These are phyloP conservation scores for Phialemoniopsis sp. DNA, from an alignment of 2,329 filamentous ascomycete species.

Conservation along the genomic window DNA sequence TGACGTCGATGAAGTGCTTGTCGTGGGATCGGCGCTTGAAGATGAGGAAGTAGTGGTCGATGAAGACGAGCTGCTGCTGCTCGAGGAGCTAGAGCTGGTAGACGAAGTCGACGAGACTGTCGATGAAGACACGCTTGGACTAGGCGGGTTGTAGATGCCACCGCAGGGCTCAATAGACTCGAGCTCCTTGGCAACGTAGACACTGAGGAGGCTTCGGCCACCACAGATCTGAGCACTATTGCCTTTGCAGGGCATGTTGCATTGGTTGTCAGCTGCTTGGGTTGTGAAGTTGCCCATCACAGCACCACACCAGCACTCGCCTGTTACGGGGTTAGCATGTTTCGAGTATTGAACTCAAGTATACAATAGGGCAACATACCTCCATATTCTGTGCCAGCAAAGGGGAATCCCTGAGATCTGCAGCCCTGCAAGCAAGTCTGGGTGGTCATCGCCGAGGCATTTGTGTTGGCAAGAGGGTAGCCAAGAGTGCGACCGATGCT, in stretches of 20 bases:
- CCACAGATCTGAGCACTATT: slow-evolving; percentile 36
- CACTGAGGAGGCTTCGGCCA: slow-evolving; percentile 32
- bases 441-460: slow-evolving; percentile 31
- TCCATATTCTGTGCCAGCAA: slow-evolving; percentile 43
- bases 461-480: slow-evolving; percentile 33
- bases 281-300: slow-evolving; percentile 44
- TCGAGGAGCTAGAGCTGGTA: slow-evolving; percentile 11
- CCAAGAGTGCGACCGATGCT: slow-evolving; percentile 36
- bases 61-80: slow-evolving; percentile 8
- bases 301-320: slow-evolving; percentile 47
- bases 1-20: slow-evolving; percentile 6
- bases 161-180: slow-evolving; percentile 47
- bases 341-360: too few species aligned
- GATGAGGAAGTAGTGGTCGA: slow-evolving; percentile 6
- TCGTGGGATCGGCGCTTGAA: slow-evolving; percentile 5
- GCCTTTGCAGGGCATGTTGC: slow-evolving; percentile 48
- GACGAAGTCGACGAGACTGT: slow-evolving; percentile 7
- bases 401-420: slow-evolving; percentile 36
- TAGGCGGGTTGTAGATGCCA: slow-evolving; percentile 8
- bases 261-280: slow-evolving; percentile 30
- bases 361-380: slow-evolving; percentile 10
- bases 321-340: too few species aligned
- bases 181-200: slow-evolving; percentile 44
- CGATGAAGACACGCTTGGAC: slow-evolving; percentile 6
- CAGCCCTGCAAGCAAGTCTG: slow-evolving; percentile 38